A percentile compares a stretch with the other conserved stretches of the same genome.
phyloP scores from a whole-genome alignment of 192 early-diverging fungal species.

The Lunasporangiospora selenospora region DNA sequence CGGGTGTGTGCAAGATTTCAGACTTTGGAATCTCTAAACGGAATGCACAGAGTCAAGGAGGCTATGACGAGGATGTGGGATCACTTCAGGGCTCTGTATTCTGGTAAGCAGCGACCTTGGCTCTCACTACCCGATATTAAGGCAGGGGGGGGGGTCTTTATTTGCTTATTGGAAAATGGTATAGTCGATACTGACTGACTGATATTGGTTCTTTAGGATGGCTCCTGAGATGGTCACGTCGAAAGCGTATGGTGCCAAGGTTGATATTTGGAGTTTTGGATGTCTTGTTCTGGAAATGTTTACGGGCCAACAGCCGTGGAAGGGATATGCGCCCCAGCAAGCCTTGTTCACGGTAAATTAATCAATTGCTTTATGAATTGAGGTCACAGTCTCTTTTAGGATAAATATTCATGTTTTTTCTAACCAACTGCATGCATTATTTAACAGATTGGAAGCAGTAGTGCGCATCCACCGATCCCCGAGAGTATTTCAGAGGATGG shows the following conservation, averaged over 20 bases:
- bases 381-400: not conserved
- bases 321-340: constrained; percentile 56
- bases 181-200: too few relatives aligned
- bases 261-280: constrained; percentile 93
- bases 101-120: constrained; percentile 49
- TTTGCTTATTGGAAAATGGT: not conserved
- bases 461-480: constrained; percentile 82
- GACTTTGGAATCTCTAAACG: constrained; percentile 97
- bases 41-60: constrained; percentile 50
- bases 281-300: constrained; percentile 97
- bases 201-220: constrained; percentile 61
- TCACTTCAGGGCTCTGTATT: constrained; percentile 81
- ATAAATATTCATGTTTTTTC: constrained; percentile 34
- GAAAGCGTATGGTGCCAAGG: constrained; percentile 86
- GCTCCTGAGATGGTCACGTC: constrained; percentile 91
- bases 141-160: too few relatives aligned
- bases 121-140: too few relatives aligned
- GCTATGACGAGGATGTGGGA: constrained; percentile 41
- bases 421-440: constrained; percentile 53
- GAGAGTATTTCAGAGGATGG: constrained; percentile 70
- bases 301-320: constrained; percentile 84
- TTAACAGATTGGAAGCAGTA: constrained; percentile 79
- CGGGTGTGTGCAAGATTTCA: constrained; percentile 92
- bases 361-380: not conserved
- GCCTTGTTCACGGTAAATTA: constrained; percentile 62